Conservation (phyloP, 176 grass and related monocot species). For the Rhynchospora pubera region DNA sequence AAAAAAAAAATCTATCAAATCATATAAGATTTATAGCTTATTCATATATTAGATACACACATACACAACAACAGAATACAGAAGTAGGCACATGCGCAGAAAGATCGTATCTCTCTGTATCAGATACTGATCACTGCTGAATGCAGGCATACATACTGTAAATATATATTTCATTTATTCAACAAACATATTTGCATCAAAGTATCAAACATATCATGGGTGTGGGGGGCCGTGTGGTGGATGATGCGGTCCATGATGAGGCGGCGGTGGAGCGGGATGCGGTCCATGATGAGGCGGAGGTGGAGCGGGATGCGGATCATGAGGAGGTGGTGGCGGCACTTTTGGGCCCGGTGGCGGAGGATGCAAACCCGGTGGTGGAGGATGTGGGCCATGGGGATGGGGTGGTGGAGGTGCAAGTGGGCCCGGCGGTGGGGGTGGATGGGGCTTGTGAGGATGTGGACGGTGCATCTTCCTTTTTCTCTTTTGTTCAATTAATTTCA, state of each 20-base stretch:
- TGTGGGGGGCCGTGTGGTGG: background rate
- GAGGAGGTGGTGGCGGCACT: background rate
- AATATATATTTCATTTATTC: background rate
- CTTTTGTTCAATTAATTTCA: background rate
- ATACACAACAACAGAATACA: background rate
- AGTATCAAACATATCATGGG: background rate
- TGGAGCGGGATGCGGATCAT: background rate
- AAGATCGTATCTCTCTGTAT: background rate
- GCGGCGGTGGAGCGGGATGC: background rate
- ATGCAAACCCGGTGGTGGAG: background rate
- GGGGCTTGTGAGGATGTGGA: background rate
- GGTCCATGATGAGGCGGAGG: background rate
- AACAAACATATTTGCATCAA: background rate
- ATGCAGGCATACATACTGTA: background rate
- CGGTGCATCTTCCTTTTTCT: slow-evolving; percentile 12
- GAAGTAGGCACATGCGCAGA: background rate
- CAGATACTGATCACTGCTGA: background rate
- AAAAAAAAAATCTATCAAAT: background rate
- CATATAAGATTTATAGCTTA: background rate
- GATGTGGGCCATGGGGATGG: background rate
- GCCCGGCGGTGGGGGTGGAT: background rate
- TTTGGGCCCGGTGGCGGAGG: background rate
- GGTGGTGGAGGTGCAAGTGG: background rate
- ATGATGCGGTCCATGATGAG: slow-evolving; percentile 3
- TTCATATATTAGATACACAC: background rate